Evolutionary conservation across 352 stramenopile species (phyloP).

Genomic region (Paralagenidium karlingii): DNA sequence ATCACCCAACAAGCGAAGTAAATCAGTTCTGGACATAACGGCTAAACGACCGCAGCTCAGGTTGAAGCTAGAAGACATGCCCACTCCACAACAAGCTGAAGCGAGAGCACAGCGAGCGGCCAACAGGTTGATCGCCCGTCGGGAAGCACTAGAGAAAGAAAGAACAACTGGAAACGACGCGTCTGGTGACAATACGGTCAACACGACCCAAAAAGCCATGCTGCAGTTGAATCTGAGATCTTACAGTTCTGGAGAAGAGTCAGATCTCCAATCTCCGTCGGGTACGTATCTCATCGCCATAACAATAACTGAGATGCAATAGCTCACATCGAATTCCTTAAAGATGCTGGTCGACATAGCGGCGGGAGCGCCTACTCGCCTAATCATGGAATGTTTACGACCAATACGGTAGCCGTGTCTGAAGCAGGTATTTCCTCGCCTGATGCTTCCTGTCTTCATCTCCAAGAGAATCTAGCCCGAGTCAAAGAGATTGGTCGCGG

Average conservation of each 20-base stretch:
- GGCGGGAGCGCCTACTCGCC: conserved; percentile 74
- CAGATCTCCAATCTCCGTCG: conserved; percentile 45
- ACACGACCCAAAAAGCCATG: conserved; percentile 46
- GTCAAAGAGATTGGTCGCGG: conserved; percentile 67
- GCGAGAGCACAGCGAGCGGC: conserved; percentile 60
- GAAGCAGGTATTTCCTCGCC: conserved; percentile 78
- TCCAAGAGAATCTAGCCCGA: conserved; percentile 76
- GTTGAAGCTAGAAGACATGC: conserved; percentile 80
- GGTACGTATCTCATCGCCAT: conserved; percentile 15
- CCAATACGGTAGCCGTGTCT: conserved; percentile 67
- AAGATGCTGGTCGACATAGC: conserved; percentile 43
- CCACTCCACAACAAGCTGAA: conserved; percentile 73
- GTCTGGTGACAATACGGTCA: conserved; percentile 12
- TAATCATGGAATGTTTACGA: conserved; percentile 82
- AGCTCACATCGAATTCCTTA: conserved; percentile 2
- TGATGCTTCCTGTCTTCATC: conserved; percentile 53
- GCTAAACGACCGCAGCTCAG: conserved; percentile 50
- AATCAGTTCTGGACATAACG: not conserved
- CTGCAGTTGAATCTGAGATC: conserved; percentile 56
- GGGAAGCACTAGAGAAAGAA: conserved; percentile 54
- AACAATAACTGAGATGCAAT: not conserved
- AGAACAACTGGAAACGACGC: conserved; percentile 16
- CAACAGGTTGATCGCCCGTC: conserved; percentile 54
- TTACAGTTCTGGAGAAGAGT: conserved; percentile 58
- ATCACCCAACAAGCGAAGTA: too few relatives aligned